phyloP scores from a whole-genome alignment of 257 asterid species.

The Solanum lycopersicoides region DNA sequence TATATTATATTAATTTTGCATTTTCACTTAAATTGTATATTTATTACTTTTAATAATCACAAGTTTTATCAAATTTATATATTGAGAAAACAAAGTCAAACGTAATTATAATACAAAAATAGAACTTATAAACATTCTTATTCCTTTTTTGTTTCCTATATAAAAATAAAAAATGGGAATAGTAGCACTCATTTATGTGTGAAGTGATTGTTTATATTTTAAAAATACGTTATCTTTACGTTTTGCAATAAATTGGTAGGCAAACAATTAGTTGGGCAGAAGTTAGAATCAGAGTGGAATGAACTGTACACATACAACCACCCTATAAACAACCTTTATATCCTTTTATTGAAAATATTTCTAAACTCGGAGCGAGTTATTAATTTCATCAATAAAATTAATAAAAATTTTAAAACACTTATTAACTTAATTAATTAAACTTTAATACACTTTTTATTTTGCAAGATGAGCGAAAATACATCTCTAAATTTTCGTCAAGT shows the following conservation, averaged over 20 bases:
- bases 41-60: background rate
- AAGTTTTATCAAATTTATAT: too few species aligned
- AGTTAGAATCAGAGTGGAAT: background rate
- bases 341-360: background rate
- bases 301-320: background rate
- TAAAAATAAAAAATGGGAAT: background rate
- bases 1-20: background rate
- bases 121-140: background rate
- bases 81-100: background rate
- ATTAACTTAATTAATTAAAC: too few species aligned
- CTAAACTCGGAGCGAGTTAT: background rate
- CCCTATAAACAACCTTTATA: background rate
- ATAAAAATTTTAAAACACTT: too few species aligned
- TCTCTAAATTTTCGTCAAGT: background rate
- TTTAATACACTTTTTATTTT: too few species aligned
- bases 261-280: background rate
- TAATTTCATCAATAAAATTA: too few species aligned
- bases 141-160: background rate
- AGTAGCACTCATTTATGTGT: background rate
- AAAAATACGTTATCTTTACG: background rate
- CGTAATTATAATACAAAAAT: background rate
- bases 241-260: background rate
- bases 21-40: background rate
- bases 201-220: background rate
- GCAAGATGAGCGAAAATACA: background rate